Evolutionary conservation across 352 stramenopile species (phyloP), one percentile per base, ranked within the genome.

Genomic region (Blastocystis sp.): DNA sequence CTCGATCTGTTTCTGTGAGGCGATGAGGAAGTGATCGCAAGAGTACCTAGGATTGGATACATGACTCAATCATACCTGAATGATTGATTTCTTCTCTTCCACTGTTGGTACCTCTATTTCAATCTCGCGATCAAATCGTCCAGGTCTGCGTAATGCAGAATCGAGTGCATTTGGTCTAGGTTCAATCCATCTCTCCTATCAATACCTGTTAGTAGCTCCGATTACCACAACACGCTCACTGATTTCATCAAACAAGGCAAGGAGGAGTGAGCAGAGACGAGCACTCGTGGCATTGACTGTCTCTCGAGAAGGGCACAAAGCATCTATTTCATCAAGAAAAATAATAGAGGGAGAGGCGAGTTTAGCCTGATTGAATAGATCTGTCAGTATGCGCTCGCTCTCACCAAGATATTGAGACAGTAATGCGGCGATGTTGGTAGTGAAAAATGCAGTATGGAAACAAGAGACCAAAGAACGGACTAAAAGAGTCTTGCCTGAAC

Each of bases 401-500:
- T 89, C 57, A n/a, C 78, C 78, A 9, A 53, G n/a, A 42, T 77
- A 78, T 24, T 89, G 60, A 11, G 78, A 89, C 15, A 89, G 27
- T 1, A 89, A 42, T 13, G 44, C 24, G 1, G 78, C 53, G 3
- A 89, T 35, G 44, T 76, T 76, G 24, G 48, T 27, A n/a, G 78
- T 48, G 44, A 89, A 89, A 22, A 78, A 76, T n/a, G 78, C 37
- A 35, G 69, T 40, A 6, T 76, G 57, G 84, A 96, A 98, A 91
- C 98, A 96, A 48, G 97, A 98, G 0, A 96, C 96, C 64, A 99
- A 94, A 11, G 96, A 96, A 90, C 99, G 99, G 4, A 97, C 96
- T 78, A 98, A 95, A 13, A 98, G 90, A 7, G 96, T 98, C 91
- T 99, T 99, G 76, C 95, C 96, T 90, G 95, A 98, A 24, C 96